These are phyloP conservation scores for Boletus calvinii DNA, from an alignment of 1,284 basidiomycete species.

Conservation along the genomic window DNA sequence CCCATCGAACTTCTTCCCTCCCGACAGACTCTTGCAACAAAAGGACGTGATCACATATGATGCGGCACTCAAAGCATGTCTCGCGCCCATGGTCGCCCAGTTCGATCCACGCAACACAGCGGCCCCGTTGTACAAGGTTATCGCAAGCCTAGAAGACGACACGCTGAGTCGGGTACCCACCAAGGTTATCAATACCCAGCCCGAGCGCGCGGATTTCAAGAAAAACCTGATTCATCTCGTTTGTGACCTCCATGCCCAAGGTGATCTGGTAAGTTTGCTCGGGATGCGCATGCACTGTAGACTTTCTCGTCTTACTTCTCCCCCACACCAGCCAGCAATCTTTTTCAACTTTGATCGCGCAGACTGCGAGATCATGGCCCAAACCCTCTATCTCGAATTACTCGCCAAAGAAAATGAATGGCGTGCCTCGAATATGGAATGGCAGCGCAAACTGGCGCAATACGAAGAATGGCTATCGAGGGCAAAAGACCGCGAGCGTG, in stretches of 20 bases:
- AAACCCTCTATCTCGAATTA: conserved; percentile 39
- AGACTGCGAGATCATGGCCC: conserved; percentile 56
- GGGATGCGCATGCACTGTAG: too few species aligned
- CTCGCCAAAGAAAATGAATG: conserved; percentile 47
- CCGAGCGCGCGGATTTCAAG: conserved; percentile 32
- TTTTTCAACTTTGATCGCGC: conserved; percentile 65
- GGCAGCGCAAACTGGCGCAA: conserved; percentile 50
- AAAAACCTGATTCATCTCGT: conserved; percentile 50
- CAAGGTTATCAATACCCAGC: conserved; percentile 34
- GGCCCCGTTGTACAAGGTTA: conserved; percentile 41
- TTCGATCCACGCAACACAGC: conserved; percentile 37
- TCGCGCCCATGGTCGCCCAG: conserved; percentile 41
- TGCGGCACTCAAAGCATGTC: conserved; percentile 44
- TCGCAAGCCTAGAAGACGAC: conserved; percentile 43
- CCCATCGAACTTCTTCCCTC: conserved; percentile 48
- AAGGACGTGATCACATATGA: conserved; percentile 63
- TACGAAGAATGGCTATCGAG: conserved; percentile 51
- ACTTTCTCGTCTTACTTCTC: neutral
- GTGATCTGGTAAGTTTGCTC: conserved; percentile 51
- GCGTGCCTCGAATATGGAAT: conserved; percentile 47
- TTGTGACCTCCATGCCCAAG: conserved; percentile 50
- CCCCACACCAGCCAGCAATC: conserved; percentile 52
- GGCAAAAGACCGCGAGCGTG: conserved; percentile 46
- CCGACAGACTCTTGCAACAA: conserved; percentile 46
- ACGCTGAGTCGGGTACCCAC: conserved; percentile 25